Evolutionary conservation across 495 filamentous ascomycete genomes (phyloP).

Genomic region (Lepidopterella palustris): DNA sequence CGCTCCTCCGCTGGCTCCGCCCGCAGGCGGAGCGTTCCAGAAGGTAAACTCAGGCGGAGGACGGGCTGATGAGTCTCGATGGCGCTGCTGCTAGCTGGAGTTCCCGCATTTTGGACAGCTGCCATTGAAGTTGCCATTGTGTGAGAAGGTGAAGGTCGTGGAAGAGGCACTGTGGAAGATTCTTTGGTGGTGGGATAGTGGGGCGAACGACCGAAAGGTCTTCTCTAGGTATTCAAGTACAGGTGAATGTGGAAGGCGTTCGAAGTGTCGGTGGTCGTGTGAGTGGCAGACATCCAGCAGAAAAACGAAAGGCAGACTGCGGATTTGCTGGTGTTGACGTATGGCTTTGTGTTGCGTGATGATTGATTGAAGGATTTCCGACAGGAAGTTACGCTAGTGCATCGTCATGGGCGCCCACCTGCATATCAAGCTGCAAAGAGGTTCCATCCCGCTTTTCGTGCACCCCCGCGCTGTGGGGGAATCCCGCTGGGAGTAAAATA

Average conservation of each 20-base stretch:
- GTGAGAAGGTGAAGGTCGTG: conserved; percentile 3
- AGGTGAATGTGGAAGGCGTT: not conserved
- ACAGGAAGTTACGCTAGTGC: not conserved
- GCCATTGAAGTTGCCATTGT: conserved; percentile 8
- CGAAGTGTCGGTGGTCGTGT: conserved; percentile 18
- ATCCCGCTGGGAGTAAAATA: not conserved
- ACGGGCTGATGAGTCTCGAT: conserved; percentile 14
- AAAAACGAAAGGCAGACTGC: conserved; percentile 22
- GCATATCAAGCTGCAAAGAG: conserved; percentile 19
- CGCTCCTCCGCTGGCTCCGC: conserved; percentile 30
- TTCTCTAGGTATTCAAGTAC: not conserved
- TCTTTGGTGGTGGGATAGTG: conserved; percentile 17
- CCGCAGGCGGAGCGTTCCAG: conserved; percentile 34
- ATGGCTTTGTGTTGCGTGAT: conserved; percentile 25
- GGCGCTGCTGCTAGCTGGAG: conserved; percentile 8
- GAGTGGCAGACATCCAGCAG: conserved; percentile 17
- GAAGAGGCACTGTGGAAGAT: not conserved
- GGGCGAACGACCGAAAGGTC: conserved; percentile 1
- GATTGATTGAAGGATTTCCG: conserved; percentile 15
- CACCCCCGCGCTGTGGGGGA: conserved; percentile 6
- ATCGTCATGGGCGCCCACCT: not conserved
- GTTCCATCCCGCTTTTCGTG: conserved; percentile 29
- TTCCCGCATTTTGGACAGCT: not conserved
- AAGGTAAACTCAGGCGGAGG: conserved; percentile 18
- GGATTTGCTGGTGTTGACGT: conserved; percentile 24